Percentiles rank a stretch among this genome's conserved stretches.
phyloP scores from a whole-genome alignment of 331 rosid genomes.

The Telfairia occidentalis region DNA sequence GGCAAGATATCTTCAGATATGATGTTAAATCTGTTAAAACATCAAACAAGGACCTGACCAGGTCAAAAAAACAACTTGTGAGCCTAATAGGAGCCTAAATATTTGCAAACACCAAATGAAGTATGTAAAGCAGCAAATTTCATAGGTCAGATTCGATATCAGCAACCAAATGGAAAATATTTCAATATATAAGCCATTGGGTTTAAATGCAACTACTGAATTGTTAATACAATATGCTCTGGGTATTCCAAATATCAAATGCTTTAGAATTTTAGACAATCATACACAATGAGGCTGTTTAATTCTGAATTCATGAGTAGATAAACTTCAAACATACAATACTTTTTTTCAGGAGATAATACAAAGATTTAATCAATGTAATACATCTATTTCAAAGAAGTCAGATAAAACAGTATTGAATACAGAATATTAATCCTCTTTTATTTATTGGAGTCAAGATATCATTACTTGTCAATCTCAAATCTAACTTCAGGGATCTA shows the following conservation, averaged over 20 bases:
- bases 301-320: not conserved
- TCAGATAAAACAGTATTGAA: not conserved
- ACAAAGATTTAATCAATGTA: not conserved
- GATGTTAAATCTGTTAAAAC: not conserved
- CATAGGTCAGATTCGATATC: not conserved
- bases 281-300: not conserved
- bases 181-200: not conserved
- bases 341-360: not conserved
- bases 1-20: not conserved
- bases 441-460: not conserved
- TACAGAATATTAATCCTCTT: not conserved
- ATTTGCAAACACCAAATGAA: not conserved
- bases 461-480: not conserved
- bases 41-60: not conserved
- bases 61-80: not conserved
- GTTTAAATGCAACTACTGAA: not conserved
- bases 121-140: not conserved
- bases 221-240: not conserved
- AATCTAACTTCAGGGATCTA: not conserved
- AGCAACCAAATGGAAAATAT: not conserved
- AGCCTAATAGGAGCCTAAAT: not conserved
- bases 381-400: not conserved
- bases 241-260: not conserved
- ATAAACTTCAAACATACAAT: not conserved
- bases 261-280: not conserved